Percentiles rank a stretch among this genome's conserved stretches.
Conservation (phyloP, 1,284 basidiomycete genomes). For the Ceratobasidium sp. region DNA sequence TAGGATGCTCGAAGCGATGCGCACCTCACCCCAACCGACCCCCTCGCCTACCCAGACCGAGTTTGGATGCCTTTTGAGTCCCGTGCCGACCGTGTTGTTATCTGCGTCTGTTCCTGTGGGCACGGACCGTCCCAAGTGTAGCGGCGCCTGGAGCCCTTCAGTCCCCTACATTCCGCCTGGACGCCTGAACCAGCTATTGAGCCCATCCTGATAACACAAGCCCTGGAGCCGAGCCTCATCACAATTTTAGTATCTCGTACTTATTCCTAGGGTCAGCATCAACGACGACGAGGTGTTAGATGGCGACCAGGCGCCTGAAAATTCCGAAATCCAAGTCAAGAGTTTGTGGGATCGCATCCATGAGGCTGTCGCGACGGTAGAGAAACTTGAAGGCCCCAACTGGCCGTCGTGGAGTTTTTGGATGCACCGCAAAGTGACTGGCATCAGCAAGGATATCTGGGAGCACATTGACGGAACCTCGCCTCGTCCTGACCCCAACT, state of each 20-base stretch:
- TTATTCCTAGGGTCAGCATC: not conserved
- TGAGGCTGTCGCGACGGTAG: slow-evolving; percentile 8
- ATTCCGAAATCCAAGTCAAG: not conserved
- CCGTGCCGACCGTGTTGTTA: not conserved
- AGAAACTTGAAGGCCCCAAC: slow-evolving; percentile 25
- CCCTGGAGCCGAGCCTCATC: too few relatives aligned
- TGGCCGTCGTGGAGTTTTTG: slow-evolving; percentile 31
- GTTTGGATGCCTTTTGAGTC: not conserved
- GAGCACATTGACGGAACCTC: slow-evolving; percentile 18
- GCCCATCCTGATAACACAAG: too few relatives aligned
- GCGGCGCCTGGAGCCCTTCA: not conserved
- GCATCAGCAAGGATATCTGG: slow-evolving; percentile 5
- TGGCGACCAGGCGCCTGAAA: not conserved
- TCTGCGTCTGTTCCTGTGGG: not conserved
- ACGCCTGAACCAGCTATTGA: not conserved
- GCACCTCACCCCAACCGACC: not conserved
- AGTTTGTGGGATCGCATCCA: not conserved
- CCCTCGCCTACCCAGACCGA: not conserved
- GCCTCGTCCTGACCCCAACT: not conserved
- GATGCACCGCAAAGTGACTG: slow-evolving; percentile 18
- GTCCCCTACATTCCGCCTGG: not conserved
- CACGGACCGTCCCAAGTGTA: not conserved
- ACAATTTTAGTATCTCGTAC: too few relatives aligned
- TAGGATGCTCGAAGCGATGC: slow-evolving; percentile 1
- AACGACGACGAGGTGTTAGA: not conserved